A percentile compares a stretch with the other conserved stretches of the same genome.
Conservation (phyloP, 371 early-diverging fungal species). For the Haplosporangium sp. region DNA sequence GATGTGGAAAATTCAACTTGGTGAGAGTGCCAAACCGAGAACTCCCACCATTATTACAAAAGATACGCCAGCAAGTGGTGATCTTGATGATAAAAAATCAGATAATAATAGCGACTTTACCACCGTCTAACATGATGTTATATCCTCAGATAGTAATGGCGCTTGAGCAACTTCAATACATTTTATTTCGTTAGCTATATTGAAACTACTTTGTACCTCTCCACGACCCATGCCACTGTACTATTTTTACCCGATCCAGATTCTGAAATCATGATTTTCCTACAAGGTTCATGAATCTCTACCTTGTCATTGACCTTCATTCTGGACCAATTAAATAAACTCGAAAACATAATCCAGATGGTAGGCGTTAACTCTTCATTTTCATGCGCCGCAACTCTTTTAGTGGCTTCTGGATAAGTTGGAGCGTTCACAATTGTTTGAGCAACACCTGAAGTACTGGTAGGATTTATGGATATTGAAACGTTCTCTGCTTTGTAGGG, state of each 20-base stretch:
- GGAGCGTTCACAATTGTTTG: conserved; percentile 1
- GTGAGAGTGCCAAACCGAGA: neutral
- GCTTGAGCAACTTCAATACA: neutral
- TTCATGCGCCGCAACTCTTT: neutral
- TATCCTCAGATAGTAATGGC: neutral
- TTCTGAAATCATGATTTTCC: conserved; percentile 2
- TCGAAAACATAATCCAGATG: conserved; percentile 33
- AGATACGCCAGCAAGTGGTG: neutral
- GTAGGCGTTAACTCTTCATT: neutral
- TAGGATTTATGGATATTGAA: neutral
- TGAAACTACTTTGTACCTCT: conserved; percentile 29
- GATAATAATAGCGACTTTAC: neutral
- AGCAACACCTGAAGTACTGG: neutral
- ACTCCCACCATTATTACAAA: neutral
- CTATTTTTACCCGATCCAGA: neutral
- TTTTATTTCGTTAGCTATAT: neutral
- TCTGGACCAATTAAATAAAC: conserved; percentile 27
- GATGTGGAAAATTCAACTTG: conserved; percentile 18
- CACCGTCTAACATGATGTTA: neutral
- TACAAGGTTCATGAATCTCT: conserved; percentile 49
- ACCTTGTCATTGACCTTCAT: conserved; percentile 42
- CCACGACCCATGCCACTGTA: conserved; percentile 29
- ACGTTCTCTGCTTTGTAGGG: neutral
- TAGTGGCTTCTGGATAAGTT: neutral
- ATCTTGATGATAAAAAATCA: neutral